phyloP scores from a whole-genome alignment of 2,329 filamentous ascomycete species.

The Hymenoscyphus albidus region DNA sequence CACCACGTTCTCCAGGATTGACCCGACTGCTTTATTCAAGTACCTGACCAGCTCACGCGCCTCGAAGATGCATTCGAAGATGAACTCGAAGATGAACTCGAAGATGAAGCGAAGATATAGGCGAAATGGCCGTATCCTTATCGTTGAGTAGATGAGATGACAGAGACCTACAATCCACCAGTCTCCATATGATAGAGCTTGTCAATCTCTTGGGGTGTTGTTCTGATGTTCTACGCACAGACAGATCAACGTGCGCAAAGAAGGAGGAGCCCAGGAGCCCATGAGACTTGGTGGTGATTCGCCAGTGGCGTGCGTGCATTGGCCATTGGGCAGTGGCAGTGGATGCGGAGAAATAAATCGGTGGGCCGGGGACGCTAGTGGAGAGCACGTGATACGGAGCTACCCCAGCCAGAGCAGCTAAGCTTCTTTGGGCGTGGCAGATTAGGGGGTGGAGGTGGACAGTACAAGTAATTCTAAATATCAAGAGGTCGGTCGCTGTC shows the following conservation, averaged over 20 bases:
- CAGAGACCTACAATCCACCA: not conserved
- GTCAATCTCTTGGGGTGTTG: not conserved
- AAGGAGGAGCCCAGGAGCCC: too few relatives aligned
- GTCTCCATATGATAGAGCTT: not conserved
- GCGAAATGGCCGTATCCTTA: not conserved
- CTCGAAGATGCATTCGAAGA: too few relatives aligned
- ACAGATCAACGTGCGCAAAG: conserved; percentile 6
- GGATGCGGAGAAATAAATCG: not conserved
- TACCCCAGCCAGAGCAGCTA: too few relatives aligned
- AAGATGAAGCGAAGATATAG: too few relatives aligned
- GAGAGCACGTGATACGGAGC: not conserved
- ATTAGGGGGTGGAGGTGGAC: not conserved
- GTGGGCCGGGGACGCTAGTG: not conserved
- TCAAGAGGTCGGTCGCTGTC: not conserved
- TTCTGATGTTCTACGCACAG: not conserved
- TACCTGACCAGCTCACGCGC: not conserved
- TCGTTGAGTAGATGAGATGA: not conserved
- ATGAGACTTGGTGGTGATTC: not conserved
- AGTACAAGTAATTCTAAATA: not conserved
- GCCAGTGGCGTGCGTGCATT: conserved; percentile 3
- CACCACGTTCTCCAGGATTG: not conserved
- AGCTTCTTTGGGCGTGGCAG: not conserved
- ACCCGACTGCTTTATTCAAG: not conserved
- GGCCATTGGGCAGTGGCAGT: not conserved
- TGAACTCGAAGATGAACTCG: too few relatives aligned